A percentile compares a stretch with the other conserved stretches of the same genome.
phyloP scores from a whole-genome alignment of 1,284 basidiomycete genomes.

The Cryptococcus hybrid region DNA sequence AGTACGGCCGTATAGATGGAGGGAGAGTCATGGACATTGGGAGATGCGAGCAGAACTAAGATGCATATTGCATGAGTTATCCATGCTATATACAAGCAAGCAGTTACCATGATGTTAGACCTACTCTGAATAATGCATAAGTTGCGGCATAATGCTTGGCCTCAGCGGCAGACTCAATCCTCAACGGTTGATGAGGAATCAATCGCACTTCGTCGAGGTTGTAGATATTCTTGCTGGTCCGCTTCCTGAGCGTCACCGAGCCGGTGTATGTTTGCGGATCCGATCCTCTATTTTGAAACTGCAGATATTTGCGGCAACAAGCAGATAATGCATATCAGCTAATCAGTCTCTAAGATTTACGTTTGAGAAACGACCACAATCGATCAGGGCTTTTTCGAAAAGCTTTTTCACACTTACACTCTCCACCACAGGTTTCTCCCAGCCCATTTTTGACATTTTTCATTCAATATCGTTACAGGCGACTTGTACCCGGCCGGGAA shows the following conservation, averaged over 20 bases:
- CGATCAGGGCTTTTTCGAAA: no score
- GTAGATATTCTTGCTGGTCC: slow-evolving; percentile 66
- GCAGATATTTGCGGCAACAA: background rate
- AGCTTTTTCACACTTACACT: slow-evolving; percentile 55
- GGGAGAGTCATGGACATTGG: slow-evolving; percentile 76
- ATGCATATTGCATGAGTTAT: background rate
- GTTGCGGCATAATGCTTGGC: slow-evolving; percentile 85
- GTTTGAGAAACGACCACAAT: no score
- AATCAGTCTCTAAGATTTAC: no score
- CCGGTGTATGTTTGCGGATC: slow-evolving; percentile 59
- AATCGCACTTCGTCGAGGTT: slow-evolving; percentile 67
- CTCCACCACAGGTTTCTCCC: slow-evolving; percentile 74
- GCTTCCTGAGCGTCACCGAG: slow-evolving; percentile 60
- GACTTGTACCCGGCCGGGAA: slow-evolving; percentile 80
- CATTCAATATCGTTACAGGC: slow-evolving; percentile 70
- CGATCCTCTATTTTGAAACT: slow-evolving; percentile 55
- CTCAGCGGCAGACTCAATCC: slow-evolving; percentile 63
- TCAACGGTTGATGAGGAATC: slow-evolving; percentile 66
- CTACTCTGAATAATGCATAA: slow-evolving; percentile 79
- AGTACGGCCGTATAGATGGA: slow-evolving; percentile 76
- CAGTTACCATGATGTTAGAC: slow-evolving; percentile 28
- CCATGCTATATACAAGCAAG: background rate
- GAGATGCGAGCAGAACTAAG: slow-evolving; percentile 73
- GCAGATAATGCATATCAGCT: no score
- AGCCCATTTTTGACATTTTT: slow-evolving; percentile 81